A percentile compares a stretch with the other conserved stretches of the same genome.
Conservation (phyloP, 75 land plant species). For the Cunninghamia lanceolata region DNA sequence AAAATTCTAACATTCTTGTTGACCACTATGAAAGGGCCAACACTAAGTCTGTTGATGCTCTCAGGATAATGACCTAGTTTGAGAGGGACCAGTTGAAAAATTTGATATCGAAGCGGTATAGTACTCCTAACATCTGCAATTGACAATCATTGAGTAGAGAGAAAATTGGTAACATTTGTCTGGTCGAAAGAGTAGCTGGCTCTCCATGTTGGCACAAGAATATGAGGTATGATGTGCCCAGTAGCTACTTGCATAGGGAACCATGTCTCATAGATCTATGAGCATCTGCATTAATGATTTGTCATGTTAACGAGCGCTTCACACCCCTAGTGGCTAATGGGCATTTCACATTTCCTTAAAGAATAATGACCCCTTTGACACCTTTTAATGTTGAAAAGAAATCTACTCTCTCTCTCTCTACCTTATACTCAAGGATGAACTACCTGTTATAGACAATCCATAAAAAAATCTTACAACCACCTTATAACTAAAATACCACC, state of each 20-base stretch:
- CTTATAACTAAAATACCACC: too few relatives aligned
- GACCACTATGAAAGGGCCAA: background rate
- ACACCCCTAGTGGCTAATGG: background rate
- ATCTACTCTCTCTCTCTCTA: background rate
- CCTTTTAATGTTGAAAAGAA: background rate
- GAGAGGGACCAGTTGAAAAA: background rate
- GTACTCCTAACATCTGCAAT: background rate
- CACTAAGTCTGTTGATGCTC: background rate
- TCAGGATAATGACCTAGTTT: background rate
- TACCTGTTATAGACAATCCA: background rate
- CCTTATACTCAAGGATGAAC: background rate
- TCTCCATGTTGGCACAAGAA: background rate
- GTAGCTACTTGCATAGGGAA: background rate
- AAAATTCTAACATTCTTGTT: too few relatives aligned
- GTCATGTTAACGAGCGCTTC: too few relatives aligned
- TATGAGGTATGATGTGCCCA: too few relatives aligned
- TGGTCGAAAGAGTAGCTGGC: background rate
- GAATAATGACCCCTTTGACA: too few relatives aligned
- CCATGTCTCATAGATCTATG: background rate
- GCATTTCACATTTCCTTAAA: background rate
- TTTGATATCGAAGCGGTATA: background rate
- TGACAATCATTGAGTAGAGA: background rate
- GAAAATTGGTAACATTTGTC: background rate
- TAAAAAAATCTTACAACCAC: too few relatives aligned
- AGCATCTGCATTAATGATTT: background rate